Percentiles rank a stretch among this genome's conserved stretches.
Evolutionary conservation across 768 basidiomycete genomes (phyloP).

Genomic region (Tephrocybe sp.): DNA sequence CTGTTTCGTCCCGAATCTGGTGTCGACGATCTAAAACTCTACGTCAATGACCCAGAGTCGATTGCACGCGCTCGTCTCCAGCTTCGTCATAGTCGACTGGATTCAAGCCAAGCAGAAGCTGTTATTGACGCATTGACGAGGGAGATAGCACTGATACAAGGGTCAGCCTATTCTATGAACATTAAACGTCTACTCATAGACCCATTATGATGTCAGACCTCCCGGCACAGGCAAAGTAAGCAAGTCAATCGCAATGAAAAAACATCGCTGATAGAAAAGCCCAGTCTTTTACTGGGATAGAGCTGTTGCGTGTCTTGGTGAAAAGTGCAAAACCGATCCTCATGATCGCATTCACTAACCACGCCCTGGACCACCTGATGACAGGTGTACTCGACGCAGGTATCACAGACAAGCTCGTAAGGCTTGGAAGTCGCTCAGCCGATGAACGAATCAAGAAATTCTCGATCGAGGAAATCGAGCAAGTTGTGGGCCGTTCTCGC

Average conservation of each 20-base stretch:
- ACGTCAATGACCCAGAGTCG: constrained; percentile 40
- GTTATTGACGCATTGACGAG: constrained; percentile 58
- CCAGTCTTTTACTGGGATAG: constrained; percentile 67
- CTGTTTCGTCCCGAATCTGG: constrained; percentile 45
- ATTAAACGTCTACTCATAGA: not conserved
- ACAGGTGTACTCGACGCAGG: constrained; percentile 59
- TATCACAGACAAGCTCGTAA: constrained; percentile 65
- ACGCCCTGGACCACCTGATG: constrained; percentile 76
- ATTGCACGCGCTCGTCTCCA: constrained; percentile 46
- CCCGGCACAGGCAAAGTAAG: constrained; percentile 77
- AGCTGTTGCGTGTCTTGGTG: constrained; percentile 67
- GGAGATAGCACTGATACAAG: constrained; percentile 71
- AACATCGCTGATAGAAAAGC: constrained; percentile 1
- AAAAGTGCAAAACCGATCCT: constrained; percentile 51
- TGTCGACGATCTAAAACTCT: constrained; percentile 39
- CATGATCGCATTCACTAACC: constrained; percentile 70
- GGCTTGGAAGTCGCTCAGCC: constrained; percentile 64
- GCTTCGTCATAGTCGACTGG: constrained; percentile 56
- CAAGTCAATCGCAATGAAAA: not conserved
- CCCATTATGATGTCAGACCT: constrained; percentile 41
- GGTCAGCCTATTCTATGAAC: constrained; percentile 36
- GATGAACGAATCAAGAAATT: constrained; percentile 63
- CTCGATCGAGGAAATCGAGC: constrained; percentile 61
- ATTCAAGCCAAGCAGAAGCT: constrained; percentile 71
- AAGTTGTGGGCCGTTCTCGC: constrained; percentile 37